These are phyloP conservation scores for Fusarium paranaense DNA, from an alignment of 2,329 filamentous ascomycete genomes.

Conservation along the genomic window DNA sequence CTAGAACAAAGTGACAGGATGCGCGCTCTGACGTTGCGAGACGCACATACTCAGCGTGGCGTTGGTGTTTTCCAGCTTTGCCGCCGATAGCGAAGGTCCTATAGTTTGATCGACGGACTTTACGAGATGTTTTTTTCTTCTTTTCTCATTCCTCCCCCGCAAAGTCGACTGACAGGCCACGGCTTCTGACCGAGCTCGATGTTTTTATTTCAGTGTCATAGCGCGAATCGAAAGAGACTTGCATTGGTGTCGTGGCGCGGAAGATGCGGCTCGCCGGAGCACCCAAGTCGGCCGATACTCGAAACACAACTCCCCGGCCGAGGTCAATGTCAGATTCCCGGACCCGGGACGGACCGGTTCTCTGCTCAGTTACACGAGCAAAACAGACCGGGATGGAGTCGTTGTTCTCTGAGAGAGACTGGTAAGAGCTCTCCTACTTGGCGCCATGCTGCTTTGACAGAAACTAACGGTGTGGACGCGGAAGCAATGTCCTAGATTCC, in stretches of 20 bases:
- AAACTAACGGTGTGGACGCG: background rate
- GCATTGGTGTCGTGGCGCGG: background rate
- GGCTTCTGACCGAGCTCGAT: conserved; percentile 13
- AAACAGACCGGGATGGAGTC: background rate
- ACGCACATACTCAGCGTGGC: background rate
- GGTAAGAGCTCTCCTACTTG: background rate
- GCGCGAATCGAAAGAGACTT: conserved; percentile 2
- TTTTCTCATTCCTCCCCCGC: conserved; percentile 11
- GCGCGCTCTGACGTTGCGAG: background rate
- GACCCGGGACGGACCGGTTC: conserved; percentile 4
- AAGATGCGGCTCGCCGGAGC: background rate
- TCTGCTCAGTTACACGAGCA: background rate
- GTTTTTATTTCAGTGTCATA: background rate
- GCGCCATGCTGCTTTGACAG: background rate
- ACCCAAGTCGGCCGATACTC: background rate
- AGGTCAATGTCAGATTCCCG: background rate
- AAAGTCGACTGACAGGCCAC: background rate
- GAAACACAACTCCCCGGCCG: background rate
- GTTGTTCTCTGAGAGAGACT: background rate
- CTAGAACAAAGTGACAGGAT: background rate
- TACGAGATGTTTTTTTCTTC: background rate
- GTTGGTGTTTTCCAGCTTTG: background rate
- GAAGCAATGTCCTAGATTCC: background rate
- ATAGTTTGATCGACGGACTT: background rate
- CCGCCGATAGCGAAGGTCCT: conserved; percentile 7